Evolutionary conservation across 2,329 filamentous ascomycete genomes (phyloP).

Genomic region (Lasiodiplodia gonubiensis): DNA sequence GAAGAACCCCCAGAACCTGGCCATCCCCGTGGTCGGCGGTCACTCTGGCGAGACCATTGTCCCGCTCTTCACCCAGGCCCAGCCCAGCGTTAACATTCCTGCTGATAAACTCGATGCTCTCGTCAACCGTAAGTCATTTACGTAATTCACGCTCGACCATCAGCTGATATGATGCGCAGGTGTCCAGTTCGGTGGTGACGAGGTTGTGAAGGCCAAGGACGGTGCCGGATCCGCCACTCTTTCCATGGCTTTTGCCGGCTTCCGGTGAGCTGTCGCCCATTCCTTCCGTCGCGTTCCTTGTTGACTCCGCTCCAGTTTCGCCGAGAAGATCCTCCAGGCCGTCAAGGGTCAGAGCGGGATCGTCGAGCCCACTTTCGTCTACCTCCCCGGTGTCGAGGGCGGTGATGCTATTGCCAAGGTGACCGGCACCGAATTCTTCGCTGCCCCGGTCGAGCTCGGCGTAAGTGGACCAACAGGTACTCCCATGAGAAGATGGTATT

Average conservation of each 20-base stretch:
- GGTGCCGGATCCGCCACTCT: constrained; percentile 88
- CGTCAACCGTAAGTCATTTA: constrained; percentile 72
- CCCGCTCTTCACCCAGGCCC: constrained; percentile 91
- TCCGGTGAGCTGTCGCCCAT: constrained; percentile 65
- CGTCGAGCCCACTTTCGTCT: constrained; percentile 93
- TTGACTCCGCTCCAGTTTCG: constrained; percentile 65
- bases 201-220: constrained; percentile 94
- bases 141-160: constrained; percentile 1
- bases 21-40: constrained; percentile 90
- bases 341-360: constrained; percentile 88
- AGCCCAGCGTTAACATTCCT: constrained; percentile 79
- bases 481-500: constrained; percentile 29
- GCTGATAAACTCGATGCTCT: constrained; percentile 88
- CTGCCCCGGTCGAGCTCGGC: constrained; percentile 91
- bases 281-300: neutral
- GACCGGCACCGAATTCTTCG: constrained; percentile 90
- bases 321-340: constrained; percentile 91
- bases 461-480: constrained; percentile 62
- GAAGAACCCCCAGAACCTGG: constrained; percentile 80
- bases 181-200: constrained; percentile 96
- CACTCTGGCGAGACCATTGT: constrained; percentile 99
- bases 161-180: constrained; percentile 47
- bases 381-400: constrained; percentile 86
- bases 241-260: constrained; percentile 95
- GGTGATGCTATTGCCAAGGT: constrained; percentile 85